These are phyloP conservation scores for Fusarium succisae DNA, from an alignment of 2,329 filamentous ascomycete species.

Conservation along the genomic window DNA sequence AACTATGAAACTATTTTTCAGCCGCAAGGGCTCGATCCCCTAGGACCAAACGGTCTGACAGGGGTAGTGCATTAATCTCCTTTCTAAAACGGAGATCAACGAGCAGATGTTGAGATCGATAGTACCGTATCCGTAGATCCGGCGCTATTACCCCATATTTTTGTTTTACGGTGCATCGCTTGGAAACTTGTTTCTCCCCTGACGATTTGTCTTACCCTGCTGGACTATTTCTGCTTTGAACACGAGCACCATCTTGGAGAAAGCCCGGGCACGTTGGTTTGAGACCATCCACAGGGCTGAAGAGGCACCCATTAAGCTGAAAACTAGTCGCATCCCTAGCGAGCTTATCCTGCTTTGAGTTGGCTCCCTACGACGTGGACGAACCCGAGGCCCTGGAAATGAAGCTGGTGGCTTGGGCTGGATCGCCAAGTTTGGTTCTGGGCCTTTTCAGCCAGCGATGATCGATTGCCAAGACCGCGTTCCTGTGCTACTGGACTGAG, in stretches of 20 bases:
- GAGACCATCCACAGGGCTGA: neutral
- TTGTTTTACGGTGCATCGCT: neutral
- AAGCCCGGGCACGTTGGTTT: neutral
- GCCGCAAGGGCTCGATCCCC: conserved; percentile 11
- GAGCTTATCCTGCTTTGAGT: neutral
- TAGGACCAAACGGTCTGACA: neutral
- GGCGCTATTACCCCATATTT: neutral
- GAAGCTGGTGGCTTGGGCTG: conserved; percentile 7
- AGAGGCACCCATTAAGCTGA: neutral
- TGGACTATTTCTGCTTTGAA: neutral
- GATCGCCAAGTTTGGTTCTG: neutral
- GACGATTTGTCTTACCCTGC: neutral
- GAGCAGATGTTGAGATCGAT: neutral
- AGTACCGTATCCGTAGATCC: neutral
- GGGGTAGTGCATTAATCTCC: neutral
- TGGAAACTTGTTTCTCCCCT: neutral
- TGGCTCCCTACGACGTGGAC: neutral
- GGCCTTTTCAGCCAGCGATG: neutral
- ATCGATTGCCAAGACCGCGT: neutral
- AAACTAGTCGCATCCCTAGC: neutral
- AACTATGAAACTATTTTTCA: conserved; percentile 12
- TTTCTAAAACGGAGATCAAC: conserved; percentile 9
- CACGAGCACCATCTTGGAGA: neutral
- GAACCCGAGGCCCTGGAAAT: neutral
- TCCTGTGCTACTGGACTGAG: neutral